These are phyloP conservation scores for Zygosaccharomyces lentus DNA, from an alignment of 805 yeast species.

Conservation along the genomic window DNA sequence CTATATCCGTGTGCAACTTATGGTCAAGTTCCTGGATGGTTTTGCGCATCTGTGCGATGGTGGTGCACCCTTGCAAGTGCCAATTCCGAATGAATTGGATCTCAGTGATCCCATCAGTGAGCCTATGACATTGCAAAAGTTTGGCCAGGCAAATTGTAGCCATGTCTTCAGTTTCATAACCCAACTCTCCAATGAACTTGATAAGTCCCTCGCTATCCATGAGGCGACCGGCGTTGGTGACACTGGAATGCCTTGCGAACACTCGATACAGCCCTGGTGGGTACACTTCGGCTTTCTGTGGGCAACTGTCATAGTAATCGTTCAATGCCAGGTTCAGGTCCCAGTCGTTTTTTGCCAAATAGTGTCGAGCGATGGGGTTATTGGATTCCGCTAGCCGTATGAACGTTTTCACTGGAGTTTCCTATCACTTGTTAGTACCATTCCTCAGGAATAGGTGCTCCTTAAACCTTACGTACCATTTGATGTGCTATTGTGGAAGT, in stretches of 20 bases:
- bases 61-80: conserved; percentile 32
- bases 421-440: neutral
- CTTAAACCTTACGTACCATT: neutral
- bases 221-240: conserved; percentile 24
- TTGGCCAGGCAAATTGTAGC: conserved; percentile 67
- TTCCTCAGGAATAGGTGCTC: neutral
- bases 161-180: conserved; percentile 69
- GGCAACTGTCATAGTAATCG: conserved; percentile 30
- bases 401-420: conserved; percentile 8
- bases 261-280: conserved; percentile 19
- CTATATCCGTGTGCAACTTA: conserved; percentile 35
- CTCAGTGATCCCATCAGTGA: conserved; percentile 20
- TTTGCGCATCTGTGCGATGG: conserved; percentile 44
- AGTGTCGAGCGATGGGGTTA: conserved; percentile 19
- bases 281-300: conserved; percentile 10
- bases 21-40: conserved; percentile 35
- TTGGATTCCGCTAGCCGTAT: conserved; percentile 25
- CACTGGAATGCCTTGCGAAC: conserved; percentile 22
- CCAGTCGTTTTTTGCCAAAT: conserved; percentile 27
- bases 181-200: conserved; percentile 59
- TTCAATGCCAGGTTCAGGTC: conserved; percentile 31
- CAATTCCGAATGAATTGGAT: conserved; percentile 25
- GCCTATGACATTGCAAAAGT: conserved; percentile 44
- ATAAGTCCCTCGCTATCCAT: conserved; percentile 82
- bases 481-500: neutral